Conservation (phyloP, 2,329 filamentous ascomycete genomes). For the Whalleya microplaca region DNA sequence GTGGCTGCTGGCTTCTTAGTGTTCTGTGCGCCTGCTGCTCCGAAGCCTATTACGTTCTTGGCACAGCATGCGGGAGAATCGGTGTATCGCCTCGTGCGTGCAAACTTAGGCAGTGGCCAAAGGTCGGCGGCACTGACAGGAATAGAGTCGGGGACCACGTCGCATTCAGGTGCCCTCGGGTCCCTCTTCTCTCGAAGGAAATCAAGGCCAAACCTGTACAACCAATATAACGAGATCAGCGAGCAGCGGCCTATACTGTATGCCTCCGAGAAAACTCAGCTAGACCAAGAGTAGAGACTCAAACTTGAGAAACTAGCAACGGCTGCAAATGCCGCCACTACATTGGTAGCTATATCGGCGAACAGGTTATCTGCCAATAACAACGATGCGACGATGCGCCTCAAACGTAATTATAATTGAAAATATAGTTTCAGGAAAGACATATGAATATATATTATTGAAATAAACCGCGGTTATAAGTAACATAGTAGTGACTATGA, state of each 20-base stretch:
- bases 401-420: too few species aligned
- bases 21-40: neutral
- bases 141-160: neutral
- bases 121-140: neutral
- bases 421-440: too few species aligned
- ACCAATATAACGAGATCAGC: neutral
- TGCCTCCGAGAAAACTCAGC: neutral
- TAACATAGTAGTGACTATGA: too few species aligned
- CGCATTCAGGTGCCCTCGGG: neutral
- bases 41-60: neutral
- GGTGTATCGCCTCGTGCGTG: neutral
- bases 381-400: too few species aligned
- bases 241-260: neutral
- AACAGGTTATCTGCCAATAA: too few species aligned
- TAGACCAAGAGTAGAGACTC: neutral
- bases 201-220: neutral
- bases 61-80: neutral
- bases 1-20: neutral
- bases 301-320: too few species aligned
- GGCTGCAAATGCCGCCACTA: too few species aligned
- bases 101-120: neutral
- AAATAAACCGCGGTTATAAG: too few species aligned
- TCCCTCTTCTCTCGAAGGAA: neutral
- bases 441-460: too few species aligned
- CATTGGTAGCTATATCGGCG: too few species aligned